Evolutionary conservation across 139 green algal genomes (phyloP), one percentile per base, ranked within the genome.

Genomic region (Chlamydomonas sp.): DNA sequence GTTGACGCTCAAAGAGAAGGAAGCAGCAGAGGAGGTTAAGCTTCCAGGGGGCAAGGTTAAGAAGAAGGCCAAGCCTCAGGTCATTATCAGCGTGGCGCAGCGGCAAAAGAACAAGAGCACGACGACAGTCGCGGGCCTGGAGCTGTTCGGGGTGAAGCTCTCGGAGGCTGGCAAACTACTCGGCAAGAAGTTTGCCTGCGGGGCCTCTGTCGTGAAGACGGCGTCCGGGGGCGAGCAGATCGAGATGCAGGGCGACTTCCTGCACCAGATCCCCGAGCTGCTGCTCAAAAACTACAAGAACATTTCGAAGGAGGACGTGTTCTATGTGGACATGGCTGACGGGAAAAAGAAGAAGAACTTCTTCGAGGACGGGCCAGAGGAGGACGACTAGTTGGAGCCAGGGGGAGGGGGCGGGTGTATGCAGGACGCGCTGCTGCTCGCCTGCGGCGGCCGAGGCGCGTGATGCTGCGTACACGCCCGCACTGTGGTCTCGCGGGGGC

Each of bases 111-210:
- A 98, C 84, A 99, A 99, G 93, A 95, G 90, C 88, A 94, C 98
- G 20, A 99, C 98, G 3, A 98, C 95, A 2, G 93, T 99, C 7
- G 93, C 90, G 20, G 97, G 98, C 1, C 85, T 99, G 59, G 97
- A 99, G 58, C 83, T 91, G 2, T 99, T 99, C 90, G 95, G 95
- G 15, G 91, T 99, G 5, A 99, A 99, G 92, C 95, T 99, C 5
- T 83, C 89, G 17, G 97, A 99, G 12, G 97, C 97, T 0, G 89
- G 95, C 63, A 99, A 99, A 93, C 85, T 98, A 60, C 98, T 99
- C 87, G 98, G 98, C 80, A 99, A 99, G 89, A 99, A 99, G 91
- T 99, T 99, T 94, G 98, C 98, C 15, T 98, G 95, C 82, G 98
- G 98, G 1, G 94, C 95, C 2, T 96, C 92, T 7, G 97, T 99